Percentiles rank a stretch among this genome's conserved stretches.
phyloP scores from a whole-genome alignment of 73 alveolate species.

The Uronychia setigera region DNA sequence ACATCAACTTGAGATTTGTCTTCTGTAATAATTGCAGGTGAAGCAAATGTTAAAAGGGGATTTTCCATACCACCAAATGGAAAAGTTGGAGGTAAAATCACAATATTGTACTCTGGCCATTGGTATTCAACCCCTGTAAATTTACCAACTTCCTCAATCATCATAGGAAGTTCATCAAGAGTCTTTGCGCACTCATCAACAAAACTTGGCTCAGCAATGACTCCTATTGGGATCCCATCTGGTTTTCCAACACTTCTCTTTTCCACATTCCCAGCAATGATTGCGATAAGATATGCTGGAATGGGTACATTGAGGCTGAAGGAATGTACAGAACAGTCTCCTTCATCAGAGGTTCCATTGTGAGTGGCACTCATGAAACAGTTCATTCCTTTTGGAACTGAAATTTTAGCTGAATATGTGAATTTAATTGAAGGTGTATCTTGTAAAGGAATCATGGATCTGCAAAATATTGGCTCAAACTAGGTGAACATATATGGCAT shows the following conservation, averaged over 20 bases:
- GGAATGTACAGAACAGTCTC: constrained; percentile 26
- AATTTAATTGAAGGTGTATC: constrained; percentile 91
- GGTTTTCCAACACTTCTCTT: constrained; percentile 57
- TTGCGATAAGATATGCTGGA: constrained; percentile 79
- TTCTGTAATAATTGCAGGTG: constrained; percentile 82
- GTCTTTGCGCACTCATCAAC: constrained; percentile 59
- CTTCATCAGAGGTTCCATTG: constrained; percentile 6
- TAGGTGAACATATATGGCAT: constrained; percentile 86
- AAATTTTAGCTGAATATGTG: constrained; percentile 66
- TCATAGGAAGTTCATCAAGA: constrained; percentile 63
- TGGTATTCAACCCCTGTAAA: constrained; percentile 66
- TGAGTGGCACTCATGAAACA: neutral
- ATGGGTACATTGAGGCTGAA: constrained; percentile 83
- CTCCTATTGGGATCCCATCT: constrained; percentile 67
- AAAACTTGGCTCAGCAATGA: constrained; percentile 76
- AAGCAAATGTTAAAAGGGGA: constrained; percentile 88
- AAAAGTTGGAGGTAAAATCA: constrained; percentile 86
- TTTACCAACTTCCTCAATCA: constrained; percentile 57
- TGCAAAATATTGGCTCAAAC: constrained; percentile 82
- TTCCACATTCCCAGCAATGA: constrained; percentile 81
- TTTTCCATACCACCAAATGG: constrained; percentile 96
- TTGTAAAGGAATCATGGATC: constrained; percentile 88
- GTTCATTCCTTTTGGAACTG: constrained; percentile 26
- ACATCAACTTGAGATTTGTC: constrained; percentile 77
- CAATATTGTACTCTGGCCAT: constrained; percentile 82